Evolutionary conservation across 2,329 filamentous ascomycete genomes (phyloP).

Genomic region (Ophiocordyceps camponoti-floridani): DNA sequence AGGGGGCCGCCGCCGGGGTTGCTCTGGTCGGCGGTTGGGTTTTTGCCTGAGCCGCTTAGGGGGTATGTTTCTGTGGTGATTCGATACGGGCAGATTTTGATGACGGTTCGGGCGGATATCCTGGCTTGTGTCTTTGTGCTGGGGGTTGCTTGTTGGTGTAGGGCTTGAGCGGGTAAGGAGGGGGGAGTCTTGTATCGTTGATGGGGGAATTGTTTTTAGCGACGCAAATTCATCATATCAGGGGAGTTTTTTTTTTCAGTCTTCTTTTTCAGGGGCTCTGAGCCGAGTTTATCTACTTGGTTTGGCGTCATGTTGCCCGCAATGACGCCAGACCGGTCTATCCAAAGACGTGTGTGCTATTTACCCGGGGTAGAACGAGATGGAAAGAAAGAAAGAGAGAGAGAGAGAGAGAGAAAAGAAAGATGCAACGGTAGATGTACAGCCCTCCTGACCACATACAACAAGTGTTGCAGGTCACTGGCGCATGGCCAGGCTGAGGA

Average conservation of each 20-base stretch:
- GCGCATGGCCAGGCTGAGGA: conserved; percentile 34
- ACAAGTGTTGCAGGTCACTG: conserved; percentile 4
- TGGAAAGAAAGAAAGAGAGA: not conserved
- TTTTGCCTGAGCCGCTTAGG: conserved; percentile 47
- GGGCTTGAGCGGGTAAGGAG: conserved; percentile 5
- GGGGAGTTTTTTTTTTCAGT: too few species aligned
- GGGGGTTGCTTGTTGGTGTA: conserved; percentile 34
- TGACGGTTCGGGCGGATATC: conserved; percentile 55
- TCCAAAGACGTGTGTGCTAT: too few species aligned
- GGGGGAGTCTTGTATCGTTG: not conserved
- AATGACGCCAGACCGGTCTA: too few species aligned
- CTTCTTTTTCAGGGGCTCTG: too few species aligned
- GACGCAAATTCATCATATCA: too few species aligned
- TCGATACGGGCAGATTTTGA: conserved; percentile 53
- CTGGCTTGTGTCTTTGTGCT: conserved; percentile 62
- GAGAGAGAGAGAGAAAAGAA: not conserved
- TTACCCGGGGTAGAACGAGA: too few species aligned
- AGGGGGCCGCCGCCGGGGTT: conserved; percentile 39
- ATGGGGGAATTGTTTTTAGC: not conserved
- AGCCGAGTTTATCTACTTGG: too few species aligned
- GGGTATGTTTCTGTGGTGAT: conserved; percentile 42
- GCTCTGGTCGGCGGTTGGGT: conserved; percentile 41
- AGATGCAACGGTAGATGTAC: not conserved
- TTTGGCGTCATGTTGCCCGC: too few species aligned
- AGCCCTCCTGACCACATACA: too few species aligned